A percentile compares a stretch with the other conserved stretches of the same genome.
Conservation (phyloP, 768 basidiomycete species). For the Naganishia vaughanmartiniae region DNA sequence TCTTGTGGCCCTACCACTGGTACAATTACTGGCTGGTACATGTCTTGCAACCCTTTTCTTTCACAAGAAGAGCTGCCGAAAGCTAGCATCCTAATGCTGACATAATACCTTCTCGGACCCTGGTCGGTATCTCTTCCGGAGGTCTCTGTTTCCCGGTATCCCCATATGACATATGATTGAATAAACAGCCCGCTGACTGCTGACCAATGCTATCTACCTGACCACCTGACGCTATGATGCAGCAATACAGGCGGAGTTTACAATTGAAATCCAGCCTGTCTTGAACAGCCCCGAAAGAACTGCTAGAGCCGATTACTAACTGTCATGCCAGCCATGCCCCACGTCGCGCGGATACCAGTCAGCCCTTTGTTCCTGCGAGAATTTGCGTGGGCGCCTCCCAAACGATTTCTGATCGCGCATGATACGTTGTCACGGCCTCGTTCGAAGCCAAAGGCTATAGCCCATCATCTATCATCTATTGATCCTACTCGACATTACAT, state of each 20-base stretch:
- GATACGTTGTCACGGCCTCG: not conserved
- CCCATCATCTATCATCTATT: not conserved
- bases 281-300: not conserved
- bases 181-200: not conserved
- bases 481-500: too few species aligned
- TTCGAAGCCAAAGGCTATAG: too few species aligned
- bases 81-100: constrained; percentile 1
- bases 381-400: not conserved
- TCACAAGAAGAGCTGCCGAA: not conserved
- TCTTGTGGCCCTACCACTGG: too few species aligned
- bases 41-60: not conserved
- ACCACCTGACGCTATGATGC: not conserved
- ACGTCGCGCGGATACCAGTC: too few species aligned
- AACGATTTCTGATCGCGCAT: constrained; percentile 1
- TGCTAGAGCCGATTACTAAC: too few species aligned
- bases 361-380: constrained; percentile 16
- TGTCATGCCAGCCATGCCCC: too few species aligned
- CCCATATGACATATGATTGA: constrained; percentile 3
- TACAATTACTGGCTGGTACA: too few species aligned
- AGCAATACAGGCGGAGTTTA: too few species aligned
- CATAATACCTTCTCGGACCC: not conserved
- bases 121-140: not conserved
- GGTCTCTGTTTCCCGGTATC: not conserved
- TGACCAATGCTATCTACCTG: constrained; percentile 6
- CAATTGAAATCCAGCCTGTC: not conserved